phyloP scores from a whole-genome alignment of 495 filamentous ascomycete genomes.

The Penicillium cinerascens region DNA sequence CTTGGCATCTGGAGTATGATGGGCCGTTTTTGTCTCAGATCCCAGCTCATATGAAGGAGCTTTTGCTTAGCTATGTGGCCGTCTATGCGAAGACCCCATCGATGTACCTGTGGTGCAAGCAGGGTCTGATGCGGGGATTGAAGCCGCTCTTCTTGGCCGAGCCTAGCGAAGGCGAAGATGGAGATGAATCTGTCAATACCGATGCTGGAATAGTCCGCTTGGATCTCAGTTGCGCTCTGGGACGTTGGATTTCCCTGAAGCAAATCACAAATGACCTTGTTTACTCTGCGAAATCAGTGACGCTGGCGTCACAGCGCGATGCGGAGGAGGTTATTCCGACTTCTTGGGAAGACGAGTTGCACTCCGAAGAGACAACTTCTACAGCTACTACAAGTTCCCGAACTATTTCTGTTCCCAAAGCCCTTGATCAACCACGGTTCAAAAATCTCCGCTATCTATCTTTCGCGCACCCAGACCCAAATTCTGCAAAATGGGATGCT shows the following conservation, averaged over 20 bases:
- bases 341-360: slow-evolving; percentile 34
- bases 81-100: slow-evolving; percentile 43
- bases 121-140: slow-evolving; percentile 25
- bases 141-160: slow-evolving; percentile 25
- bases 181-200: slow-evolving; percentile 20
- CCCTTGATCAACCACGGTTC: slow-evolving; percentile 47
- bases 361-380: slow-evolving; percentile 30
- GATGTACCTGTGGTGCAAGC: not conserved
- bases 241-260: slow-evolving; percentile 54
- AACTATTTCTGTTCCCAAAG: slow-evolving; percentile 28
- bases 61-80: slow-evolving; percentile 62
- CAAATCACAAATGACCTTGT: slow-evolving; percentile 56
- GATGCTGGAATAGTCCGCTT: slow-evolving; percentile 56
- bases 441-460: slow-evolving; percentile 50
- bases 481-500: slow-evolving; percentile 59
- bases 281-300: slow-evolving; percentile 17
- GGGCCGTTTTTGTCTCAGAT: slow-evolving; percentile 61
- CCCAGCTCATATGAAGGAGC: slow-evolving; percentile 56
- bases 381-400: slow-evolving; percentile 4
- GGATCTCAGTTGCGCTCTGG: slow-evolving; percentile 62
- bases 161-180: slow-evolving; percentile 23
- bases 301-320: slow-evolving; percentile 1
- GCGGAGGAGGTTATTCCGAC: slow-evolving; percentile 23
- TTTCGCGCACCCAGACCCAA: slow-evolving; percentile 41
- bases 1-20: slow-evolving; percentile 62